A percentile compares a stretch with the other conserved stretches of the same genome.
Conservation (phyloP, 2,329 filamentous ascomycete species). For the Aquanectria penicillioides region DNA sequence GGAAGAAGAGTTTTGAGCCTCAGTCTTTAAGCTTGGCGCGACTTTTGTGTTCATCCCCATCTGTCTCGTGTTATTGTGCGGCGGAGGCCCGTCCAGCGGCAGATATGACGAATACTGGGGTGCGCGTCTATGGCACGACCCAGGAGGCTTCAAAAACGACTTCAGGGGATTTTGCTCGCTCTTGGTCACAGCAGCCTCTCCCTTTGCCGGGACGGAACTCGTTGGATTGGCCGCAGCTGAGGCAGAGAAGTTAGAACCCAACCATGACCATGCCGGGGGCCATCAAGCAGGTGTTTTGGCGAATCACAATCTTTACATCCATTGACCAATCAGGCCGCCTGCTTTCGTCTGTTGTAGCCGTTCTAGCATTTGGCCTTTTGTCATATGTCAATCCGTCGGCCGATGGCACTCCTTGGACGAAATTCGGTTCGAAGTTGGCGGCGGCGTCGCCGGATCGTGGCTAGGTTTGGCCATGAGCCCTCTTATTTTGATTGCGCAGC, state of each 20-base stretch:
- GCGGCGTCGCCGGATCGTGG: background rate
- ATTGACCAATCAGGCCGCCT: background rate
- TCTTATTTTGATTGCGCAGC: background rate
- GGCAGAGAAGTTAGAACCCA: slow-evolving; percentile 34
- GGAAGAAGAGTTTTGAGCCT: background rate
- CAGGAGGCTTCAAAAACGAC: slow-evolving; percentile 34
- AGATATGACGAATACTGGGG: background rate
- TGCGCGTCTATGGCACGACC: slow-evolving; percentile 26
- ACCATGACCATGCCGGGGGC: slow-evolving; percentile 37
- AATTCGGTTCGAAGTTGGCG: background rate
- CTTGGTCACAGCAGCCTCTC: slow-evolving; percentile 31
- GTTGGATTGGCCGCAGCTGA: slow-evolving; percentile 39
- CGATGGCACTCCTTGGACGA: background rate
- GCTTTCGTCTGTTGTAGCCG: background rate
- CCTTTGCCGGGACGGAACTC: slow-evolving; percentile 36
- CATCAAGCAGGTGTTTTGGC: slow-evolving; percentile 38
- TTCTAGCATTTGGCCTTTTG: background rate
- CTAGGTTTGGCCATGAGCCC: background rate
- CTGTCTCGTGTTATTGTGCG: background rate
- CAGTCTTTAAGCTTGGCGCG: background rate
- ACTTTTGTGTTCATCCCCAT: background rate
- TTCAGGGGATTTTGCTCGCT: slow-evolving; percentile 38
- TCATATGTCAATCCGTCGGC: background rate
- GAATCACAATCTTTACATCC: slow-evolving; percentile 23
- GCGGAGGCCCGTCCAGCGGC: background rate